phyloP scores from a whole-genome alignment of 768 basidiomycete species.

The Trametes cubensis region DNA sequence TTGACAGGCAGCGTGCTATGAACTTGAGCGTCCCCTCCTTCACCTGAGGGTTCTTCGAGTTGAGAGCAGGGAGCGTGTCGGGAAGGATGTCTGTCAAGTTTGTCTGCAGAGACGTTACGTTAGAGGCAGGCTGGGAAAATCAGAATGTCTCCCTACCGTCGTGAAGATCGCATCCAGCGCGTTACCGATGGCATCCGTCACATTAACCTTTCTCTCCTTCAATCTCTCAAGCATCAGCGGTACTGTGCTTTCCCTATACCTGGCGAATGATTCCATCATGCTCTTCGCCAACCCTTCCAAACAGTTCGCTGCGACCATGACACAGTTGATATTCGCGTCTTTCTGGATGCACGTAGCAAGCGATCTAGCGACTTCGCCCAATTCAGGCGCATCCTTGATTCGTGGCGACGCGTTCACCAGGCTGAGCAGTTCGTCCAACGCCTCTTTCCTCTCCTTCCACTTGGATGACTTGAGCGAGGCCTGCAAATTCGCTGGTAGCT shows the following conservation, averaged over 20 bases:
- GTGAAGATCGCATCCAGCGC: constrained; percentile 88
- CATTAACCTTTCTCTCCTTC: constrained; percentile 92
- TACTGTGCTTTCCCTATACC: constrained; percentile 71
- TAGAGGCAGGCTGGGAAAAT: constrained; percentile 15
- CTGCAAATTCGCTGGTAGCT: constrained; percentile 76
- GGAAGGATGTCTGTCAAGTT: constrained; percentile 79
- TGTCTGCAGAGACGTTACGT: constrained; percentile 50
- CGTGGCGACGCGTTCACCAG: constrained; percentile 70
- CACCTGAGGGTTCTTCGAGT: constrained; percentile 94
- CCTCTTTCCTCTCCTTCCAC: constrained; percentile 98
- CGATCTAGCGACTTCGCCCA: constrained; percentile 74
- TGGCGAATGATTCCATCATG: constrained; percentile 71
- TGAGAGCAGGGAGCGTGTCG: constrained; percentile 75
- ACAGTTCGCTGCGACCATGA: constrained; percentile 83
- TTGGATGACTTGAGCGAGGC: constrained; percentile 83
- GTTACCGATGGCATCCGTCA: constrained; percentile 85
- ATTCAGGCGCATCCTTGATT: constrained; percentile 78
- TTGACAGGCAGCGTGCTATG: constrained; percentile 73
- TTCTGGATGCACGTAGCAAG: constrained; percentile 79
- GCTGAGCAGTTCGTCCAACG: constrained; percentile 77
- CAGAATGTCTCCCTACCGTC: constrained; percentile 56
- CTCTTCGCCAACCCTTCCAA: constrained; percentile 87
- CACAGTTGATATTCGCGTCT: constrained; percentile 96
- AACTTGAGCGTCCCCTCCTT: constrained; percentile 93
- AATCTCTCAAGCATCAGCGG: constrained; percentile 81